Base-by-base conservation (phyloP, 176 grass and related monocot genomes). In the Oryza australiensis region DNA sequence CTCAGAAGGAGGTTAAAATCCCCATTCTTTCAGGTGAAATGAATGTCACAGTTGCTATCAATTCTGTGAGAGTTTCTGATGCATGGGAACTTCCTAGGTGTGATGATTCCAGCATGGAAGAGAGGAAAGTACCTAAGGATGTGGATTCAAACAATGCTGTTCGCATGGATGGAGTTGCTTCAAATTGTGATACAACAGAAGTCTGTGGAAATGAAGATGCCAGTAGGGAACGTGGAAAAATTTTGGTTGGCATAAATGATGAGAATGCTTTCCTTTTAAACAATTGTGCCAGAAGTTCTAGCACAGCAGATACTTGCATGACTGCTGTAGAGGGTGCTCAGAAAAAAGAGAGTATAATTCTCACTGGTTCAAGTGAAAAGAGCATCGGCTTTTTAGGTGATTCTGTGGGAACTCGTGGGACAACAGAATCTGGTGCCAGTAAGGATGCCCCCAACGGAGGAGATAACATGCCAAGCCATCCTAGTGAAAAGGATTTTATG, bases 1-100 rank as follows among this genome's bases (percentile, higher is more conserved):
- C 68, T 78, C 78, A 73, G 66, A 34, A 89, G 29, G 83, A 66
- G 46, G 78, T 48, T 35, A 29, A 82, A 75, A 65, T 66, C 60
- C 30, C 78, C 60, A 3, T 33, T 82, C 26, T 82, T 82, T 70
- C 87, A 73, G 68, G 62, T 74, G 60, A 45, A 83, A 10, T 32
- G 60, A 74, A 78, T 82, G 73, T 28, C 40, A 37, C 18, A 67
- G 48, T 43, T 76, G 37, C 27, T 22, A 67, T 16, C 82, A 73
- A 66, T 22, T 81, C 65, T 41, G 41, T 70, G 48, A 76, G 14
- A 76, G 76, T 71, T 70, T 26, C 12, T 72, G 66, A 72, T 55
- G 59, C 53, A 59, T 9, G n/a, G 43, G 9, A 59, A 66, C 15
- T 13, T 26, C 35, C 43, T 77, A 12, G 32, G 8, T 22, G 7